Evolutionary conservation across 2,329 filamentous ascomycete species (phyloP).

Genomic region (Penicillium aurantiogriseum): DNA sequence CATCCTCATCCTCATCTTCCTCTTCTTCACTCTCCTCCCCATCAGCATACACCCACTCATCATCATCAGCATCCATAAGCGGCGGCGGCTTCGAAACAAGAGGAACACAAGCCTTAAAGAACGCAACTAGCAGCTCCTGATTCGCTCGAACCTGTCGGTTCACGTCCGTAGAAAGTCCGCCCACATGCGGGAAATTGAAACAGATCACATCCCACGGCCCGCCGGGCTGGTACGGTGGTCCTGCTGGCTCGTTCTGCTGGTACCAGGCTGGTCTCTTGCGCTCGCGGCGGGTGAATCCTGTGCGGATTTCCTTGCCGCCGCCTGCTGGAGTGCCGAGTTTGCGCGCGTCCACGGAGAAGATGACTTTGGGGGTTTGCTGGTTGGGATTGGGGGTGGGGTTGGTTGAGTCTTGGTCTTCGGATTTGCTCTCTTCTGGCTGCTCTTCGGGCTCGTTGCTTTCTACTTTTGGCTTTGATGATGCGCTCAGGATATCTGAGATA

Average conservation of each 20-base stretch:
- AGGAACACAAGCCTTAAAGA: conserved; percentile 47
- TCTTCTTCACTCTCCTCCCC: conserved; percentile 18
- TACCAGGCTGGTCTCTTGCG: conserved; percentile 32
- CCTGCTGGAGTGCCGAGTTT: conserved; percentile 40
- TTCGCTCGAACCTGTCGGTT: conserved; percentile 93
- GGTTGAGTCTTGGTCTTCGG: background rate
- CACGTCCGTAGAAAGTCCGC: conserved; percentile 86
- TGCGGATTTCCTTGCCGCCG: conserved; percentile 46
- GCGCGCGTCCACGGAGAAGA: conserved; percentile 46
- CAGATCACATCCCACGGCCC: conserved; percentile 71
- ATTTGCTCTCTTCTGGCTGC: conserved; percentile 1
- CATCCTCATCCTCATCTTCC: conserved; percentile 17
- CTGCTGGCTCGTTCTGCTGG: conserved; percentile 14
- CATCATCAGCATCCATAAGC: conserved; percentile 19
- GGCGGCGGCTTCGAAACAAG: conserved; percentile 36
- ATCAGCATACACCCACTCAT: conserved; percentile 27
- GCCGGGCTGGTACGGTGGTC: conserved; percentile 12
- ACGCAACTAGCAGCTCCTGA: conserved; percentile 58
- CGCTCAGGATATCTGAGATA: conserved; percentile 46
- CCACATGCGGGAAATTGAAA: conserved; percentile 97
- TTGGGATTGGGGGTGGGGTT: background rate
- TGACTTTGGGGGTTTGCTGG: conserved; percentile 28
- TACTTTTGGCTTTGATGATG: conserved; percentile 16
- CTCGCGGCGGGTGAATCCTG: conserved; percentile 35
- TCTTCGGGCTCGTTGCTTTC: background rate